phyloP scores from a whole-genome alignment of 805 yeast species.

The Cyberlindnera veronae region DNA sequence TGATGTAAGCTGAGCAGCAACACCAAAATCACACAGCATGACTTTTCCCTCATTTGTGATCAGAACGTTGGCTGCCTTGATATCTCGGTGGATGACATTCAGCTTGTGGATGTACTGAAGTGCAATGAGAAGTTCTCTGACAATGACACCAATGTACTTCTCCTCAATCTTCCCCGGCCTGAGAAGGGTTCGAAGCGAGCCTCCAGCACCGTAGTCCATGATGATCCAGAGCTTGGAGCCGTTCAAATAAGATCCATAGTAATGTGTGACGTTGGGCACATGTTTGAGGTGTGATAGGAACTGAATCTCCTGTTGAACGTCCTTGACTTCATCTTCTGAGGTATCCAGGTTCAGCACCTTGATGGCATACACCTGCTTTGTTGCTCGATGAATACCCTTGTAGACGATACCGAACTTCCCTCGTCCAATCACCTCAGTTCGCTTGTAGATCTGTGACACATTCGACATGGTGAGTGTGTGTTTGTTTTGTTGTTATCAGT shows the following conservation, averaged over 20 bases:
- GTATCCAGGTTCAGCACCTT: slow-evolving; percentile 91
- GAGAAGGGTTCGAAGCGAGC: slow-evolving; percentile 68
- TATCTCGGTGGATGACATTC: slow-evolving; percentile 93
- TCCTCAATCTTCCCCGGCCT: slow-evolving; percentile 90
- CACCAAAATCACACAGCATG: slow-evolving; percentile 95
- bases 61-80: slow-evolving; percentile 93
- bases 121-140: slow-evolving; percentile 77
- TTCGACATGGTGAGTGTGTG: slow-evolving; percentile 17
- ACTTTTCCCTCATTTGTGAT: slow-evolving; percentile 87
- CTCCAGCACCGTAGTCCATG: slow-evolving; percentile 98
- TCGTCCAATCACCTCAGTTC: slow-evolving; percentile 89
- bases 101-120: slow-evolving; percentile 77
- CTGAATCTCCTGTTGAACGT: slow-evolving; percentile 90
- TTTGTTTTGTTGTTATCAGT: no score
- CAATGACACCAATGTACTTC: slow-evolving; percentile 73
- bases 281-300: slow-evolving; percentile 77
- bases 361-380: slow-evolving; percentile 83
- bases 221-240: slow-evolving; percentile 96
- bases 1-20: slow-evolving; percentile 87
- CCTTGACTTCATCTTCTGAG: slow-evolving; percentile 89
- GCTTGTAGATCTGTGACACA: slow-evolving; percentile 49
- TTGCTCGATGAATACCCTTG: slow-evolving; percentile 69
- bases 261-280: slow-evolving; percentile 89
- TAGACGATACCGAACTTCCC: slow-evolving; percentile 98
- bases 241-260: slow-evolving; percentile 81